These are phyloP conservation scores for Microbotryomycetes sp. DNA, from an alignment of 1,284 basidiomycete genomes.

Conservation along the genomic window DNA sequence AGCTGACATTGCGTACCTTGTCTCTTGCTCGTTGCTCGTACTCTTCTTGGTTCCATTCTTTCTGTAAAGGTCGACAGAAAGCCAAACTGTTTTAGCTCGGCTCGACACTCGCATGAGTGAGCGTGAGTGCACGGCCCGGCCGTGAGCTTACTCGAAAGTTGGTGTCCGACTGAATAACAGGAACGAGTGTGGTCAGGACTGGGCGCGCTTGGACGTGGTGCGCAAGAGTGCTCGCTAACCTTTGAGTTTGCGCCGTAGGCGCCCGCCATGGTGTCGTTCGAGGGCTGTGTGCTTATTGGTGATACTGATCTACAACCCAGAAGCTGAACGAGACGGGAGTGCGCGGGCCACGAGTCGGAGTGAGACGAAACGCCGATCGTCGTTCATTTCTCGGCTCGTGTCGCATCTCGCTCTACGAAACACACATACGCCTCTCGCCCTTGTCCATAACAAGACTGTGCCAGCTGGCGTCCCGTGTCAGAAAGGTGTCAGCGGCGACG, in stretches of 20 bases:
- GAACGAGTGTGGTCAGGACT: neutral
- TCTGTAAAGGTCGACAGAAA: neutral
- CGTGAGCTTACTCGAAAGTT: conserved; percentile 15
- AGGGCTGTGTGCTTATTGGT: too few relatives aligned
- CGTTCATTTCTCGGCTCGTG: too few relatives aligned
- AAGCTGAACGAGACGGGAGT: too few relatives aligned
- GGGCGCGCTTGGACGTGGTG: neutral
- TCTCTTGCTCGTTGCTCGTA: conserved; percentile 34
- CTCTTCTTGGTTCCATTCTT: conserved; percentile 37
- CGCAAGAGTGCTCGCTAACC: neutral
- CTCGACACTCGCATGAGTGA: neutral
- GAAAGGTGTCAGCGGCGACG: too few relatives aligned
- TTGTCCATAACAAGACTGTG: too few relatives aligned
- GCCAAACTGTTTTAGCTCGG: neutral
- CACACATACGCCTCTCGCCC: too few relatives aligned
- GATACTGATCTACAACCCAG: too few relatives aligned
- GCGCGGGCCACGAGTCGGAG: too few relatives aligned
- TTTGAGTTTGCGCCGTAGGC: conserved; percentile 27
- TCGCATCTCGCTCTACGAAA: too few relatives aligned
- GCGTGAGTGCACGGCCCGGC: neutral
- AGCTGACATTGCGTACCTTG: conserved; percentile 23
- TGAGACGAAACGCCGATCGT: too few relatives aligned
- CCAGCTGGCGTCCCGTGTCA: too few relatives aligned
- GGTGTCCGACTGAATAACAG: conserved; percentile 18
- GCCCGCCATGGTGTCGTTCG: conserved; percentile 7